These are phyloP conservation scores for Tinospora cordifolia DNA, from an alignment of 164 flowering plant species.

Conservation along the genomic window DNA sequence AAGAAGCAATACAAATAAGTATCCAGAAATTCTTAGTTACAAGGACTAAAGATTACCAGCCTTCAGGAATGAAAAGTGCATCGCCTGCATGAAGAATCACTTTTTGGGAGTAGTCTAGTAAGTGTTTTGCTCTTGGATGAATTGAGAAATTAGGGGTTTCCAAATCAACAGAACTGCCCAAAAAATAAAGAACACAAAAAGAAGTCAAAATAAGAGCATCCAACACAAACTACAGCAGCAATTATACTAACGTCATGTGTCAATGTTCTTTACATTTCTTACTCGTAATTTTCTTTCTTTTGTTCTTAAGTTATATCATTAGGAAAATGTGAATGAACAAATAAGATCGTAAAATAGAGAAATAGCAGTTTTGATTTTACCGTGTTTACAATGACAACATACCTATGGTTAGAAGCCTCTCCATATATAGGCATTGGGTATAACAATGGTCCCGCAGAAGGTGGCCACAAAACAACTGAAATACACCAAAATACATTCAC, in stretches of 20 bases:
- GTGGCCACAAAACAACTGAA: slow-evolving; percentile 89
- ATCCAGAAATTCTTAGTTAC: neutral
- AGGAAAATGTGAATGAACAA: slow-evolving; percentile 1
- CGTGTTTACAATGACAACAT: slow-evolving; percentile 11
- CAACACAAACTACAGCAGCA: neutral
- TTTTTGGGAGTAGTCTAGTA: slow-evolving; percentile 51
- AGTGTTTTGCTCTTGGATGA: slow-evolving; percentile 68
- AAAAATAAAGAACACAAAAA: slow-evolving; percentile 6
- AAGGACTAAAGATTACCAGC: slow-evolving; percentile 54
- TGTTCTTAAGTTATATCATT: neutral
- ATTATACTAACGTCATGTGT: neutral
- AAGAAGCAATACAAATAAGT: neutral
- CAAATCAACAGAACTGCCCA: slow-evolving; percentile 62
- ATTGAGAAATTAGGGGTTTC: slow-evolving; percentile 54
- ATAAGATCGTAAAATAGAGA: neutral
- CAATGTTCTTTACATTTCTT: neutral
- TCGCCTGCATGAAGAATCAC: slow-evolving; percentile 81
- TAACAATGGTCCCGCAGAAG: slow-evolving; percentile 68
- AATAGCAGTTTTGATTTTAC: slow-evolving; percentile 1
- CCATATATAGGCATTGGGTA: slow-evolving; percentile 87
- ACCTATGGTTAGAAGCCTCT: slow-evolving; percentile 99
- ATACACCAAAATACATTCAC: slow-evolving; percentile 9
- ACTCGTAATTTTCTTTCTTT: neutral
- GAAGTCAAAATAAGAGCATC: slow-evolving; percentile 5
- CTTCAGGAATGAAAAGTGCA: slow-evolving; percentile 96